phyloP scores from a whole-genome alignment of 768 basidiomycete species.

The Kwoniella botswanensis region DNA sequence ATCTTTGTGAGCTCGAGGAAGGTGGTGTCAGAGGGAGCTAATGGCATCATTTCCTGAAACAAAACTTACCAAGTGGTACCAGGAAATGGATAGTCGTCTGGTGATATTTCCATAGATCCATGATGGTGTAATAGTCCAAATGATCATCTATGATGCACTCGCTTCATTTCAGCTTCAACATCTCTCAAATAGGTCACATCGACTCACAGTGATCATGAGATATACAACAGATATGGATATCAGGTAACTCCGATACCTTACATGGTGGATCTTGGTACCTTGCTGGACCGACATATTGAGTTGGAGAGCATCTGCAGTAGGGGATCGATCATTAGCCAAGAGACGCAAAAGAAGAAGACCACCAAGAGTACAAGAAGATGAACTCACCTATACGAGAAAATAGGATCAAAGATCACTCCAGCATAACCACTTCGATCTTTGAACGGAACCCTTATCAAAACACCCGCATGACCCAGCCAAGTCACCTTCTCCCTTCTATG shows the following conservation, averaged over 20 bases:
- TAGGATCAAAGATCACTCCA: conserved; percentile 55
- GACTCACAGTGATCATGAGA: conserved; percentile 57
- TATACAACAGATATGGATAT: conserved; percentile 54
- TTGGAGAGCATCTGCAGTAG: conserved; percentile 52
- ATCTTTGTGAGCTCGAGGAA: too few species aligned
- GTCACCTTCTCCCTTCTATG: conserved; percentile 42
- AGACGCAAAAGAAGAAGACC: too few species aligned
- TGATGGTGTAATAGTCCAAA: conserved; percentile 56
- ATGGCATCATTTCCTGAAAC: too few species aligned
- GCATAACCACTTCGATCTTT: conserved; percentile 43
- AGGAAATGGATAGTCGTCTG: conserved; percentile 54
- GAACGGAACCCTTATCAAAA: conserved; percentile 52
- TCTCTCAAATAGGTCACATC: not conserved
- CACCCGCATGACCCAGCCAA: conserved; percentile 57
- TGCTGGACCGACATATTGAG: conserved; percentile 55
- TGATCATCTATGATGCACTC: conserved; percentile 49
- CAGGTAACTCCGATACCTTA: conserved; percentile 46
- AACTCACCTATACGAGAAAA: conserved; percentile 54
- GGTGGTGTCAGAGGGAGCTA: too few species aligned
- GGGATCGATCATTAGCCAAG: not conserved
- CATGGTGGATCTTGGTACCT: conserved; percentile 53
- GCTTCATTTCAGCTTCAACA: conserved; percentile 10
- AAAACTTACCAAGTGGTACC: conserved; percentile 48
- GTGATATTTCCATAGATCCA: conserved; percentile 54
- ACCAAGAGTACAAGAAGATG: too few species aligned